A percentile compares a stretch with the other conserved stretches of the same genome.
phyloP scores from a whole-genome alignment of 768 basidiomycete genomes.

The Lactarius indigo region DNA sequence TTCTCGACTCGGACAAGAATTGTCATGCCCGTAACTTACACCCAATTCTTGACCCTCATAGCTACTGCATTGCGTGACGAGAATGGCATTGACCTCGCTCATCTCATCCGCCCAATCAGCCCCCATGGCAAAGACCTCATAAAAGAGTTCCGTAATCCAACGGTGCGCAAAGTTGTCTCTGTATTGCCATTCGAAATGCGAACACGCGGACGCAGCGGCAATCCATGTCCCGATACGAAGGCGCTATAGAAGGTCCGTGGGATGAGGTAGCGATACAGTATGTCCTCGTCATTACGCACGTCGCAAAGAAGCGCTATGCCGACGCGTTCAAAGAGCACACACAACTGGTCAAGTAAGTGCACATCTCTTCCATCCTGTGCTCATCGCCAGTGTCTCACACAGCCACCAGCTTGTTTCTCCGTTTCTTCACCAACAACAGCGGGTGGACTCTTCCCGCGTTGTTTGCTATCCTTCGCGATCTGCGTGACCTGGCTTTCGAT shows the following conservation, averaged over 20 bases:
- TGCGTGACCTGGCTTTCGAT: constrained; percentile 83
- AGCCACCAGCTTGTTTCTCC: constrained; percentile 58
- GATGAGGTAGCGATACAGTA: constrained; percentile 85
- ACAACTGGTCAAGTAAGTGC: constrained; percentile 67
- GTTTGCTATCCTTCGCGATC: constrained; percentile 76
- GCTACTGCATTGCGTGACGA: constrained; percentile 57
- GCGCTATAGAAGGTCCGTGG: constrained; percentile 70
- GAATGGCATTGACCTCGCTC: constrained; percentile 68
- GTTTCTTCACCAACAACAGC: constrained; percentile 74
- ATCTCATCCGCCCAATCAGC: constrained; percentile 70
- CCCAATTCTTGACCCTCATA: constrained; percentile 56
- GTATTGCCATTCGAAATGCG: not conserved
- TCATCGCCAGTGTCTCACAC: not conserved
- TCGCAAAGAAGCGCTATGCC: constrained; percentile 58
- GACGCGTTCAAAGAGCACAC: constrained; percentile 84
- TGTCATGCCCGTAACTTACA: constrained; percentile 42
- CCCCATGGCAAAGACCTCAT: constrained; percentile 74
- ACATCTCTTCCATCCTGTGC: not conserved
- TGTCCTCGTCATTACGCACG: constrained; percentile 67
- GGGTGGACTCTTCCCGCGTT: constrained; percentile 86
- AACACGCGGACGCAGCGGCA: constrained; percentile 28
- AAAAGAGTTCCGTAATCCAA: constrained; percentile 63
- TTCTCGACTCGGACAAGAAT: not conserved
- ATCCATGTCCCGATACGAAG: constrained; percentile 47
- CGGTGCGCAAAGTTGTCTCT: constrained; percentile 33